Evolutionary conservation across 2,329 filamentous ascomycete genomes (phyloP).

Genomic region (Cercospora beticola): DNA sequence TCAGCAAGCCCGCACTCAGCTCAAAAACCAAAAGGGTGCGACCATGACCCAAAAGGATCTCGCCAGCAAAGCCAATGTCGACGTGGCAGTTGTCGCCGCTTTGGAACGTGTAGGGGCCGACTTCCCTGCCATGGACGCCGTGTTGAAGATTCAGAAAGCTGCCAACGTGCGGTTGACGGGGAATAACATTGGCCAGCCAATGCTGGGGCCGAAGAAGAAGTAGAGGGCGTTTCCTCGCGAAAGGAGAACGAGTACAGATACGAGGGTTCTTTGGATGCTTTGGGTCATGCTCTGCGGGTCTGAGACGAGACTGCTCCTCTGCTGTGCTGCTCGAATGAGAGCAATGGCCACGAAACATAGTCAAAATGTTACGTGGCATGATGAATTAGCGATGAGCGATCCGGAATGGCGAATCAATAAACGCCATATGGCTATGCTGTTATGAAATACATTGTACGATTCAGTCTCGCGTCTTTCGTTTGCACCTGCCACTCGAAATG

Average conservation of each 20-base stretch:
- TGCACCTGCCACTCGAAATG: background rate
- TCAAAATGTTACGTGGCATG: background rate
- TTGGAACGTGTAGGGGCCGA: constrained; percentile 78
- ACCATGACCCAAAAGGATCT: constrained; percentile 86
- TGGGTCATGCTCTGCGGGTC: background rate
- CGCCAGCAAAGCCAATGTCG: constrained; percentile 87
- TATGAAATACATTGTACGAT: constrained; percentile 3
- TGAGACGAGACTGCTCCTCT: background rate
- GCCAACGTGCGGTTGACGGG: constrained; percentile 42
- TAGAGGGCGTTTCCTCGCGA: constrained; percentile 1
- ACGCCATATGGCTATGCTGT: background rate
- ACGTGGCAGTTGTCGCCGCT: constrained; percentile 73
- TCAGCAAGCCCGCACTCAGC: constrained; percentile 71
- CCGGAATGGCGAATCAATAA: background rate
- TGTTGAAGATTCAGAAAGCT: constrained; percentile 74
- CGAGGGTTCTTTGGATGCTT: background rate
- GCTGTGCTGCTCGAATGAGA: background rate
- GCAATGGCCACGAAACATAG: background rate
- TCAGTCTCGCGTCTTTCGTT: background rate
- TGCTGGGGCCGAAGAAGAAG: constrained; percentile 75
- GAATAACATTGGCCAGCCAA: constrained; percentile 69
- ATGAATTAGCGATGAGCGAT: constrained; percentile 11
- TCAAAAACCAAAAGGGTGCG: constrained; percentile 70
- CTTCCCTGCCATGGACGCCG: constrained; percentile 83
- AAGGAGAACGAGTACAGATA: background rate